Base-by-base conservation (phyloP, 2,329 filamentous ascomycete genomes). In the Gremmenia infestans region DNA sequence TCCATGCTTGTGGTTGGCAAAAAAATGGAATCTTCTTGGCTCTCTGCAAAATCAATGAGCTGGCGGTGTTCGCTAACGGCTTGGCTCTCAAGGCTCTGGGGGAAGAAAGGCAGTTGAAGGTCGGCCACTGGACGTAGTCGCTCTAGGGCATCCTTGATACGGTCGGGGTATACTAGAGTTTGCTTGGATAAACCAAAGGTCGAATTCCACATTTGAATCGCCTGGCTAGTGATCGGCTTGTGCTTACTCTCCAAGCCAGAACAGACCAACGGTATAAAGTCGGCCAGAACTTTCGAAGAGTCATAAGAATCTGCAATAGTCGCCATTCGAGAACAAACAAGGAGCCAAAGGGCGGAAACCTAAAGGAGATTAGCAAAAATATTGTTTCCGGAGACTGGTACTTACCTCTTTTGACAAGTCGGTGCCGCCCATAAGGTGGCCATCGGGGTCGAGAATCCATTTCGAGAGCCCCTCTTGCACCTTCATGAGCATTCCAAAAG, bases 161-260 rank as follows among this genome's bases (percentile, higher is more conserved):
- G 75, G 11, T 79, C 71, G 0, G 91, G 87, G 70, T 89, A 93
- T 23, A 81, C 72, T 1, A 91, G 67, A 5, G 56, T 40, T 6
- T 73, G 72, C 3, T 81, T 75, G 40, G 81, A 78, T 15, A 79
- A 73, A 19, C 84, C 84, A 65, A 90, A 91, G 0, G 85, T 80
- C 0, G 72, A 68, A 62, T 91, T 92, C 91, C 91, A 97, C 59
- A 81, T 76, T 15, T 71, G 67, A 25, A 85, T 75, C 2, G 82
- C 72, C 66, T 67, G 76, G 69, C 71, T 83, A 59, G 74, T 88
- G 63, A 75, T 80, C 65, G 78, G 45, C 66, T 78, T 60, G 54
- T 68, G 87, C 70, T 74, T 86, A 73, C 74, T 86, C 60, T 70
- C 79, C 71, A 80, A 86, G 1, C 78, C 81, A 11, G 79, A 77